Percentiles rank a stretch among this genome's conserved stretches.
These are phyloP conservation scores for Septoria petroselini DNA, from an alignment of 2,329 filamentous ascomycete genomes.

Conservation along the genomic window DNA sequence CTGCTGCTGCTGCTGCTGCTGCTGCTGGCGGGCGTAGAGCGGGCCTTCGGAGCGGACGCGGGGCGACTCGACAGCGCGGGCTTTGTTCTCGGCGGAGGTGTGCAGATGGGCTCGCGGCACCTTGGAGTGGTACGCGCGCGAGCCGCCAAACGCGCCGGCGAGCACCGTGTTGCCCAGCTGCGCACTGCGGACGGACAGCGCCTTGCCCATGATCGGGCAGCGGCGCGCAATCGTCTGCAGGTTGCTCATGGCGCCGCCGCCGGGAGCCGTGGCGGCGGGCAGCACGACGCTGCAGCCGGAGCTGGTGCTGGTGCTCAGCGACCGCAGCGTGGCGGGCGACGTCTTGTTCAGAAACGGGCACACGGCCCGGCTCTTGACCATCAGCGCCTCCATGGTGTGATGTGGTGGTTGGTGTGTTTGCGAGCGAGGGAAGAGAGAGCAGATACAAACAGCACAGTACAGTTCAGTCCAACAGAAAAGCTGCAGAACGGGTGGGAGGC, in stretches of 20 bases:
- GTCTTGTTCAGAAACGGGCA: conserved; percentile 97
- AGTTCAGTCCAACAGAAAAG: not conserved
- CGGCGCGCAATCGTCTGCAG: conserved; percentile 89
- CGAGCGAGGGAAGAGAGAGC: not conserved
- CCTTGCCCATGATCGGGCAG: conserved; percentile 98
- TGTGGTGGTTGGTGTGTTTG: not conserved
- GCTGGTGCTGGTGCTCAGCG: conserved; percentile 74
- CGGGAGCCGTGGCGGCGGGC: conserved; percentile 63
- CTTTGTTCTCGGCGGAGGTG: conserved; percentile 73
- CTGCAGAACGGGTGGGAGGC: not conserved
- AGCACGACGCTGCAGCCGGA: conserved; percentile 64
- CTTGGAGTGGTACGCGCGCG: conserved; percentile 48
- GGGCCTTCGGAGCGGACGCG: conserved; percentile 26
- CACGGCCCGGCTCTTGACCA: conserved; percentile 93
- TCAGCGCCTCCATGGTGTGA: conserved; percentile 77
- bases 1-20: conserved; percentile 14
- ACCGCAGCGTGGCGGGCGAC: conserved; percentile 83
- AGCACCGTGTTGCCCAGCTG: conserved; percentile 48
- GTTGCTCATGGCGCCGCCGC: conserved; percentile 94
- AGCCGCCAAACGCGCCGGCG: conserved; percentile 50
- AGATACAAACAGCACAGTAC: too few relatives aligned
- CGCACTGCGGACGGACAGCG: conserved; percentile 69
- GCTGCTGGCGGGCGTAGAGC: conserved; percentile 23
- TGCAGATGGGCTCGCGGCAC: conserved; percentile 72
- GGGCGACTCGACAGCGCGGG: conserved; percentile 66